Base-by-base conservation (phyloP, 1,284 basidiomycete species). In the Trichosporon sp. region DNA sequence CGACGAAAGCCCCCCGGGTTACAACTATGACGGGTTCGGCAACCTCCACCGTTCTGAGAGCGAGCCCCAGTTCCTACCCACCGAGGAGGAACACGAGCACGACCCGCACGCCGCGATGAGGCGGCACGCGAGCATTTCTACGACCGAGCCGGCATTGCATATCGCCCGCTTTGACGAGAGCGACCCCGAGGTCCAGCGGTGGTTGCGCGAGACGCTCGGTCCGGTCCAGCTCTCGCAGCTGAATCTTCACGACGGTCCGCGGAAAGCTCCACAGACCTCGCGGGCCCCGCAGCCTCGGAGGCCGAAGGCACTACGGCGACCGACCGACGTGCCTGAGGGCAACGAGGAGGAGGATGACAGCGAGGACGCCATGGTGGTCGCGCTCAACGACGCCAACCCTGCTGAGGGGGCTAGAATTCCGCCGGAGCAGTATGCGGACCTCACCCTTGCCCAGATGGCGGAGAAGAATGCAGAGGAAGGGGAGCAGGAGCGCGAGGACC, bases 171-270 rank as follows among this genome's bases (percentile, higher is more conserved):
- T 43, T 32, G 59, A 37, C 16, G 19, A 26, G 31, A 31, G 67
- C 2, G 69, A 70, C 65, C 66, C 69, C 8, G 75, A 77, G 31
- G 76, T 54, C 54, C 70, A 76, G 61, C 65, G 64, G 21, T 77
- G 76, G 78, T 70, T 76, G 40, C 72, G 75, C 8, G 71, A 78
- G 35, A 73, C 72, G 10, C 21, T 75, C 2, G 51, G 51, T n/a
- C 63, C 59, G 7, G 59, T 63, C 10, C 59, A 63, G 59, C 59
- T 63, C 3, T 16, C 31, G 32, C 59, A 63, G 59, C 31, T 63
- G 6, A 21, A 26, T 31, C 4, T 35, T 12, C 32, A 37, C 31
- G 31, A 63, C 35, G 2, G 14, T 8, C 59, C 31, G 19, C 59
- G 7, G 32, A 35, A 12, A 6, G 32, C 12, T 32, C 26, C 26